Conservation (phyloP, 2,329 filamentous ascomycete species). For the Cladophialophora yegresii region DNA sequence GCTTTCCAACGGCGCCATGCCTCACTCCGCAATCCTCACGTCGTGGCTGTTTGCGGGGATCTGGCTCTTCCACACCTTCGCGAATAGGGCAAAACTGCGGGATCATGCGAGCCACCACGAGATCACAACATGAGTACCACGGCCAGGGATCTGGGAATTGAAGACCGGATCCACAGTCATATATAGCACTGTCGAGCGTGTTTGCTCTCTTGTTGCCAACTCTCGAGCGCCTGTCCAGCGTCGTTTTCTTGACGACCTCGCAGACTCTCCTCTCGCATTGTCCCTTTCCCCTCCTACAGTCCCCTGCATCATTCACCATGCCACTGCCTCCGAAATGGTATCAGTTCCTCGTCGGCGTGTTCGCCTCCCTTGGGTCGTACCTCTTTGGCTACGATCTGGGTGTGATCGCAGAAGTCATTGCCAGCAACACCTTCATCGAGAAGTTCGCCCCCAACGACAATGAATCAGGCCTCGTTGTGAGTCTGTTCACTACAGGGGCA, state of each 20-base stretch:
- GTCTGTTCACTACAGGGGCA: conserved; percentile 74
- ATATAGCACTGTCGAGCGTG: conserved; percentile 11
- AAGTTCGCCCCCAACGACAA: conserved; percentile 39
- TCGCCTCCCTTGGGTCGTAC: conserved; percentile 61
- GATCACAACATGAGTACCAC: background rate
- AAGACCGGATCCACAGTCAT: conserved; percentile 13
- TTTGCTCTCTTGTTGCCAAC: background rate
- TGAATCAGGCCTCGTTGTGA: conserved; percentile 68
- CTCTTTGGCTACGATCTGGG: conserved; percentile 63
- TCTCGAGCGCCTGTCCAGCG: background rate
- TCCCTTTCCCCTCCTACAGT: background rate
- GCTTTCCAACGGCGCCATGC: background rate
- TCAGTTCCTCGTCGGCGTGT: conserved; percentile 61
- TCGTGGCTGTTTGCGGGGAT: background rate
- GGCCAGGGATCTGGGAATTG: background rate
- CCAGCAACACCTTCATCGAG: conserved; percentile 42
- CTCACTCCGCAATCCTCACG: background rate
- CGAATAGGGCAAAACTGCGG: conserved; percentile 29
- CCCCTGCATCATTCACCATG: conserved; percentile 43
- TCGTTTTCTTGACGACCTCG: background rate
- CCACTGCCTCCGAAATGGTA: conserved; percentile 60
- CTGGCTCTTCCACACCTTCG: conserved; percentile 10
- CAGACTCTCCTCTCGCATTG: background rate
- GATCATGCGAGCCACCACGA: conserved; percentile 18
- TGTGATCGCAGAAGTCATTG: conserved; percentile 61